Conservation (phyloP, 2,329 filamentous ascomycete species). For the Trichoderma harzianum region DNA sequence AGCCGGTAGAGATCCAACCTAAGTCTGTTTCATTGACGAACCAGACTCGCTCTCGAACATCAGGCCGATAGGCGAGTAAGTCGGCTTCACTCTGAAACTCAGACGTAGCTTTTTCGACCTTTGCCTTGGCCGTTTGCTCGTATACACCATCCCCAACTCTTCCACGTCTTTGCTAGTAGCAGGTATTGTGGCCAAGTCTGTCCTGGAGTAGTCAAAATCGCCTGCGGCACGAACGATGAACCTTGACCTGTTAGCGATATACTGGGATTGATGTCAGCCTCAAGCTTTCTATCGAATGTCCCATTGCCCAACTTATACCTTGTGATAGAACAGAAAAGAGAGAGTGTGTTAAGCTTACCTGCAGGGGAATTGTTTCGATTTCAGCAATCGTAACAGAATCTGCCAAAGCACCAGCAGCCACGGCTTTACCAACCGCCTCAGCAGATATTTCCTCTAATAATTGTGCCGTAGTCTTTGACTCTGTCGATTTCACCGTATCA, state of each 20-base stretch:
- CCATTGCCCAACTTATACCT: not conserved
- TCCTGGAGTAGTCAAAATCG: not conserved
- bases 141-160: not conserved
- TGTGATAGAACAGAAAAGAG: not conserved
- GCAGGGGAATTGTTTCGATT: not conserved
- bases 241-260: not conserved
- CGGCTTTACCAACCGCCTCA: not conserved
- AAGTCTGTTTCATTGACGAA: not conserved
- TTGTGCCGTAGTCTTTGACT: not conserved
- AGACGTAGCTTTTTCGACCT: not conserved
- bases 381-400: not conserved
- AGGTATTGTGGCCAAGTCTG: not conserved
- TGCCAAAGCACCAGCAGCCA: not conserved
- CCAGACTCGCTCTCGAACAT: not conserved
- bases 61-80: not conserved
- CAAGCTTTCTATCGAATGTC: not conserved
- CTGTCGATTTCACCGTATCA: not conserved
- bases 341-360: not conserved
- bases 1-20: not conserved
- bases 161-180: fast-evolving
- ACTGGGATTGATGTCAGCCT: not conserved
- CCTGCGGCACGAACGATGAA: not conserved
- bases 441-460: not conserved
- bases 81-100: not conserved
- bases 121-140: not conserved